Percentiles rank a stretch among this genome's conserved stretches.
Conservation (phyloP, 2,329 filamentous ascomycete genomes). For the Chrysoporthe cubensis region DNA sequence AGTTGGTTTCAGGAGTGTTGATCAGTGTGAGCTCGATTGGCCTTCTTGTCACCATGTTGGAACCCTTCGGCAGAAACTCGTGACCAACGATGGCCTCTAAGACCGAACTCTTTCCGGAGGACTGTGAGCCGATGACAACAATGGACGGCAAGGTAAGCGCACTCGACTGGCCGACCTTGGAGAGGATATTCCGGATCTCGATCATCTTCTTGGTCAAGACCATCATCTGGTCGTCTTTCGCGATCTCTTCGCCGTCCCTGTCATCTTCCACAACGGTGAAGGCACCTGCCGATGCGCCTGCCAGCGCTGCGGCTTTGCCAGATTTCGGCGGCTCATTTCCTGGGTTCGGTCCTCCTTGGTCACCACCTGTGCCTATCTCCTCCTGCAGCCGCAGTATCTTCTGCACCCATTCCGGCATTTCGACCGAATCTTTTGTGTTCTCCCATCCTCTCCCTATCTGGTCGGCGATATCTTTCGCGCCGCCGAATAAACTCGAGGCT, state of each 20-base stretch:
- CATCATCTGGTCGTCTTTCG: constrained; percentile 99
- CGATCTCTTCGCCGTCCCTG: constrained; percentile 65
- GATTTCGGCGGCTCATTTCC: constrained; percentile 59
- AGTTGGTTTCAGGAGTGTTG: constrained; percentile 84
- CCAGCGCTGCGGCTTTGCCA: constrained; percentile 62
- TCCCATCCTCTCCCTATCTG: constrained; percentile 83
- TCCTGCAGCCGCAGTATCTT: constrained; percentile 69
- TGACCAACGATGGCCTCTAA: constrained; percentile 96
- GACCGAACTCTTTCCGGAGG: constrained; percentile 96
- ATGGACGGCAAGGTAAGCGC: constrained; percentile 90
- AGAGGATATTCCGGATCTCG: constrained; percentile 90
- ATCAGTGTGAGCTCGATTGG: constrained; percentile 96
- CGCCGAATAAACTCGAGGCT: constrained; percentile 71
- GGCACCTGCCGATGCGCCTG: constrained; percentile 68
- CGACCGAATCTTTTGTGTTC: constrained; percentile 74
- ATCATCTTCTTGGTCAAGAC: constrained; percentile 99
- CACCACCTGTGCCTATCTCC: constrained; percentile 54
- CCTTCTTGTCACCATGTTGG: constrained; percentile 95
- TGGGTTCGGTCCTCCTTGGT: constrained; percentile 49
- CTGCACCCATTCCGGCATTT: constrained; percentile 76
- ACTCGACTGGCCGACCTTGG: constrained; percentile 89
- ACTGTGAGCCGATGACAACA: constrained; percentile 98
- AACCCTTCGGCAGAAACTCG: constrained; percentile 96
- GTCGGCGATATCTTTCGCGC: constrained; percentile 73
- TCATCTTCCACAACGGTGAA: constrained; percentile 66